Evolutionary conservation across 2,329 filamentous ascomycete genomes (phyloP), one percentile per base, ranked within the genome.

Genomic region (Ophiostoma ips): DNA sequence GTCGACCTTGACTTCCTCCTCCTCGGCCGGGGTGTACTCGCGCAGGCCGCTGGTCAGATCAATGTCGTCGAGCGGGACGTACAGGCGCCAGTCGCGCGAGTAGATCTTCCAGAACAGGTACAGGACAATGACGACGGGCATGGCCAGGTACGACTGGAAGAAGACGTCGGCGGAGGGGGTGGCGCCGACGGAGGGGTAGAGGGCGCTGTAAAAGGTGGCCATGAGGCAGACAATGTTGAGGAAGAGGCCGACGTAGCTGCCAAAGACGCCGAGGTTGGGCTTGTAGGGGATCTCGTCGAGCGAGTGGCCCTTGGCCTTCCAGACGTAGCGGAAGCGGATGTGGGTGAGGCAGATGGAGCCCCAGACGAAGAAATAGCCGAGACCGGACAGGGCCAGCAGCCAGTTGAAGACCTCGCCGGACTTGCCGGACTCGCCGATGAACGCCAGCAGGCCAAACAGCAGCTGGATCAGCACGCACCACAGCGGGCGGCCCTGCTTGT

Each of bases 321-420:
- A 83, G 13, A 70, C 77, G 41, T 71, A 63, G 52, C 79, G 75
- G 73, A 83, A 83, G 43, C 77, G 75, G 60, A 83, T 82, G 60
- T 83, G 78, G 0, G 77, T 71, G 3, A 78, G 64, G 62, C 77
- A 82, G 60, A 82, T 79, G 52, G 72, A 82, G 34, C 77, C 79
- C 84, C 84, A 89, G 24, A 83, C 83, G 65, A 88, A 85, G 62
- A 89, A 77, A 53, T 77, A 81, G 2, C 79, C 77, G 10, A 88
- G 75, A 48, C 83, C 84, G 0, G 82, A 85, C 18, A 89, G 73
- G 0, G 84, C 75, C 35, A 87, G 70, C 49, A 84, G 71, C 79
- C 79, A 84, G 58, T 68, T 69, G 66, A 83, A 83, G 54, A 78
- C 70, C 1, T 64, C 64, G 35, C 57, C 60, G 56, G 63, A 67